Base-by-base conservation (phyloP, 129 eudicot genomes). In the Lactuca saligna region DNA sequence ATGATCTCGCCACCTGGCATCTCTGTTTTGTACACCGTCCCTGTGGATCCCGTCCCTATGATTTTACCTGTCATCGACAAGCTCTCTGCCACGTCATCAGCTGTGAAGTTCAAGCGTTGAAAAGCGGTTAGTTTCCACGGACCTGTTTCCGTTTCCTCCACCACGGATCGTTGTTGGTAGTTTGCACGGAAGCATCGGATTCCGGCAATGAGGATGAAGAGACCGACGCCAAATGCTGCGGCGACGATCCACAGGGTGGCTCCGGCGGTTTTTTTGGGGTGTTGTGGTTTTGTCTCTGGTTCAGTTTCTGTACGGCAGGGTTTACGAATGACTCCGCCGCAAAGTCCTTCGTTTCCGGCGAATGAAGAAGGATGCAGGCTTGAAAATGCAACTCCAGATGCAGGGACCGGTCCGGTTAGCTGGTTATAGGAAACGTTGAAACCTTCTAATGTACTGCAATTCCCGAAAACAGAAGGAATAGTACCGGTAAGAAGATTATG, bases 81-180 rank as follows among this genome's bases (percentile, higher is more conserved):
- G 13, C 91, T 81, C 55, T 94, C 97, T 17, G 89, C 71, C 25
- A 94, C 91, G 48, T 94, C 97, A 61, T 90, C 91, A 0, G 96
- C 97, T 2, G 97, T 87, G 80, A 94, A 94, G 32, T 85, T 90
- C 60, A 94, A 66, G 58, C 99, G 81, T 49, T 94, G 97, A 66
- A 94, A 94, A 7, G 99, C 97, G n/a, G 97, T 94, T 76, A 94
- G 63, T 17, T 85, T 87, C 99, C 99, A 94, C 11, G 97, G 99
- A 57, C 97, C 97, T 0, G 75, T 54, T 35, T 82, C 89, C n/a
- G 56, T 33, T 54, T 68, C 83, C 10, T 73, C 75, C 6, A 61
- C 57, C 29, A 54, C 49, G 4, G 78, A 75, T 51, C 65, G 72
- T 1, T 54, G 71, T 20, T 82, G 83, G 65, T 75, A 84, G 17